These are phyloP conservation scores for Galeopsis tetrahit DNA, from an alignment of 257 asterid genomes.

Conservation along the genomic window DNA sequence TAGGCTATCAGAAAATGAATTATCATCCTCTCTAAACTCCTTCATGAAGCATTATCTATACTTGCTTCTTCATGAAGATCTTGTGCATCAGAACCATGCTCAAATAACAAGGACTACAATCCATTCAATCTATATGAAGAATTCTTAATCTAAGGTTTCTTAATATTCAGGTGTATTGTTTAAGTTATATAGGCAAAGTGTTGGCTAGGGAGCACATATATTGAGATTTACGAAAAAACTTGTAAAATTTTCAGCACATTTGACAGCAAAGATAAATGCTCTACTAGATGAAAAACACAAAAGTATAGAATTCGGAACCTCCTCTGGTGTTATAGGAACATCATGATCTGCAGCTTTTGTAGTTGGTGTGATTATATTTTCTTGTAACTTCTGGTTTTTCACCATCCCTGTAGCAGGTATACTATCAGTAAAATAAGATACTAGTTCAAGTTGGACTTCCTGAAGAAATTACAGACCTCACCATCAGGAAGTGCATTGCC, in stretches of 20 bases:
- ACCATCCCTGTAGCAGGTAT: constrained; percentile 62
- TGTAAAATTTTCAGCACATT: neutral
- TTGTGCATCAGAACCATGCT: neutral
- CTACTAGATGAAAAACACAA: constrained; percentile 18
- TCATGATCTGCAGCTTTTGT: constrained; percentile 97
- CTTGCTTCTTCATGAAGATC: neutral
- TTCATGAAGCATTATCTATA: neutral
- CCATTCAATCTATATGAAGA: constrained; percentile 1
- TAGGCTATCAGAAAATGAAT: constrained; percentile 5
- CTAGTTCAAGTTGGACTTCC: constrained; percentile 16
- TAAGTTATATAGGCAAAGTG: neutral
- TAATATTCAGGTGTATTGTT: neutral
- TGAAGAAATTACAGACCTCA: constrained; percentile 46
- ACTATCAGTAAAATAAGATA: constrained; percentile 10
- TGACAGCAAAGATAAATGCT: neutral
- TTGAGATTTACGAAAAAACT: neutral
- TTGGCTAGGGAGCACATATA: neutral
- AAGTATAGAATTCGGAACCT: constrained; percentile 51
- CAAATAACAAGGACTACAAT: neutral
- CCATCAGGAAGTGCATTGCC: constrained; percentile 96
- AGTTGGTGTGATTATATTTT: constrained; percentile 87
- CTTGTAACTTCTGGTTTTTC: constrained; percentile 75
- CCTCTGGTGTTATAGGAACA: constrained; percentile 87
- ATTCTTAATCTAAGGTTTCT: neutral
- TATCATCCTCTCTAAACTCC: neutral